Conservation (phyloP, 2,329 filamentous ascomycete genomes). For the Taxawa tesnikishii region DNA sequence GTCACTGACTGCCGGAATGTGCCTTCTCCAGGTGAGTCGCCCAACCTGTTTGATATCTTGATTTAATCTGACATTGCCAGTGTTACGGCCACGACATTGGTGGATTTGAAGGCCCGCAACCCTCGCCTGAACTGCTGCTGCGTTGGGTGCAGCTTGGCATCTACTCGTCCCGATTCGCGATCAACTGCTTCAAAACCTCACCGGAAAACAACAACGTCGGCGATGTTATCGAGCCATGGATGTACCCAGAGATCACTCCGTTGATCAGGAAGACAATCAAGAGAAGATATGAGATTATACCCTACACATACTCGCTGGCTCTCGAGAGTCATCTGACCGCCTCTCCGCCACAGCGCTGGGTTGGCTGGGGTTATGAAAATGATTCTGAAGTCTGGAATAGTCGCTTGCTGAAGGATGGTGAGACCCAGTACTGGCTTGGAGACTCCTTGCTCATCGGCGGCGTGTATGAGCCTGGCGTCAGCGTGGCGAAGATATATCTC, state of each 20-base stretch:
- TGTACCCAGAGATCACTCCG: conserved; percentile 56
- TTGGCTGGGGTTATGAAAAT: too few relatives aligned
- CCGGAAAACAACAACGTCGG: conserved; percentile 53
- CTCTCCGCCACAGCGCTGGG: conserved; percentile 53
- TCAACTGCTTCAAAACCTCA: conserved; percentile 68
- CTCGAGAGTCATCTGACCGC: conserved; percentile 51
- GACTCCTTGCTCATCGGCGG: too few relatives aligned
- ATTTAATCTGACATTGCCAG: too few relatives aligned
- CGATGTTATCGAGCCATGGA: conserved; percentile 67
- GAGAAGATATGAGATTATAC: conserved; percentile 58
- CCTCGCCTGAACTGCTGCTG: conserved; percentile 56
- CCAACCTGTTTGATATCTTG: too few relatives aligned
- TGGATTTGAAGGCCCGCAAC: conserved; percentile 63
- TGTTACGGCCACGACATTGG: too few relatives aligned
- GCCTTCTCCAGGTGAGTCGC: too few relatives aligned
- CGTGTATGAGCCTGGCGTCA: too few relatives aligned
- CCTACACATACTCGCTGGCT: conserved; percentile 56
- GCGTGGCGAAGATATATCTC: too few relatives aligned
- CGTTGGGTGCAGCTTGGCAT: conserved; percentile 63
- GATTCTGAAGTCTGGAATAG: too few relatives aligned
- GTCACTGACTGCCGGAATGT: too few relatives aligned
- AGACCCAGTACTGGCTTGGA: too few relatives aligned
- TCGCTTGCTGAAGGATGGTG: too few relatives aligned
- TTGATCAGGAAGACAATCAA: conserved; percentile 54
- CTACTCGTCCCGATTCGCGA: conserved; percentile 58